Percentiles rank a stretch among this genome's conserved stretches.
phyloP scores from a whole-genome alignment of 306 rosid genomes.

The Ziziphus jujuba region DNA sequence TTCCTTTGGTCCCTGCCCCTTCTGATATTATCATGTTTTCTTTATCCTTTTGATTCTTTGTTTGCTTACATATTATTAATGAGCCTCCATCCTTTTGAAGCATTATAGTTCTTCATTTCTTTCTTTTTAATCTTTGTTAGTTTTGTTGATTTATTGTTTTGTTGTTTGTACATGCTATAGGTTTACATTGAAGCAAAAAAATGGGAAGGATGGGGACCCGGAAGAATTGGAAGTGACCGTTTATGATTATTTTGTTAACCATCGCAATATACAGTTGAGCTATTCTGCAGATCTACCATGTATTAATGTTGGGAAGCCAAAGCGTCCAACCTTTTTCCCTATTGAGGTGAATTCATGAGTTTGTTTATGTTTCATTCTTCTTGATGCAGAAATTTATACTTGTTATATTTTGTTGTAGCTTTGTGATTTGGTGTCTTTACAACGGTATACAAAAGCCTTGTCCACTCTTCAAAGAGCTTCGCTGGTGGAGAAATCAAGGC shows the following conservation, averaged over 20 bases:
- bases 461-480: constrained; percentile 82
- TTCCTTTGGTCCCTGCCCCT: too few relatives aligned
- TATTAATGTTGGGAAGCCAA: constrained; percentile 90
- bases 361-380: neutral
- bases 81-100: too few relatives aligned
- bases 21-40: neutral
- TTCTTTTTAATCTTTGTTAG: neutral
- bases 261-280: constrained; percentile 51
- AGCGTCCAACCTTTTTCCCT: constrained; percentile 82
- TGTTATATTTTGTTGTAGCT: constrained; percentile 37
- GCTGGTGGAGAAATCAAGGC: constrained; percentile 87
- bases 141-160: constrained; percentile 8
- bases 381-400: neutral
- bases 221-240: constrained; percentile 65
- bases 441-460: constrained; percentile 81
- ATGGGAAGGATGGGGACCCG: constrained; percentile 41
- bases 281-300: constrained; percentile 84
- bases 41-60: neutral
- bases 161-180: constrained; percentile 27
- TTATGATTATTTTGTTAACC: constrained; percentile 72
- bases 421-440: constrained; percentile 75
- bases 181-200: constrained; percentile 58
- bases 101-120: neutral
- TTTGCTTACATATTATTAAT: neutral
- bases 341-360: constrained; percentile 58